Conservation (phyloP, 2,329 filamentous ascomycete genomes). For the Verticillium nonalfalfae region DNA sequence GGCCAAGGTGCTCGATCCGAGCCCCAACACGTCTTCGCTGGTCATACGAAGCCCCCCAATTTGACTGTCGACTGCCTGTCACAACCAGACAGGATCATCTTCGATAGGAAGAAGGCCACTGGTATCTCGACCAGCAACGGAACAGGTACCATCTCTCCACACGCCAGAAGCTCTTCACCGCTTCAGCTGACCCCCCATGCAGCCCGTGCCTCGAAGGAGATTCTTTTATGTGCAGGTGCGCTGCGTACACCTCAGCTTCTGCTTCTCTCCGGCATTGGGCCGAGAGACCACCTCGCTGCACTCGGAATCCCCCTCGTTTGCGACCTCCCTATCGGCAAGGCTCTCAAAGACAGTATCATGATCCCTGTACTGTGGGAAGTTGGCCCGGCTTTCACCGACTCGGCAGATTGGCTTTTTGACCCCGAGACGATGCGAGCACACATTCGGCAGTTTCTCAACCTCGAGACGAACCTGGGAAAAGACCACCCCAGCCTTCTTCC, state of each 20-base stretch:
- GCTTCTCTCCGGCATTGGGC: conserved; percentile 2
- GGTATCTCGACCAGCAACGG: neutral
- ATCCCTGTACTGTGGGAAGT: neutral
- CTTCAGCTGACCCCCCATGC: neutral
- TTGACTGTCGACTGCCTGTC: neutral
- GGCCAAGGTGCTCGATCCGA: neutral
- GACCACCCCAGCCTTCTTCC: conserved; percentile 13
- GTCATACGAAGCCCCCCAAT: neutral
- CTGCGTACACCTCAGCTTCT: conserved; percentile 3
- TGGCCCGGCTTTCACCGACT: neutral
- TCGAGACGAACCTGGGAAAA: conserved; percentile 11
- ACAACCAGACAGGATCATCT: neutral
- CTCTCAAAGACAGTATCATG: neutral
- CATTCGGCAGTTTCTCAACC: neutral
- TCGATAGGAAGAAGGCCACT: neutral
- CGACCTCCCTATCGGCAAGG: conserved; percentile 20
- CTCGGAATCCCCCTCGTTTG: conserved; percentile 12
- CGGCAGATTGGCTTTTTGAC: neutral
- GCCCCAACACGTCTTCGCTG: too few species aligned
- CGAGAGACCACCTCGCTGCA: neutral
- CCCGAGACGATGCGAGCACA: neutral
- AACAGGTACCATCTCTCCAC: neutral
- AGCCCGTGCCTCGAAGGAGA: conserved; percentile 12
- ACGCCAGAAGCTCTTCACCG: neutral
- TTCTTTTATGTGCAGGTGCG: neutral